Percentiles rank a stretch among this genome's conserved stretches.
These are phyloP conservation scores for Trametes polyzona DNA, from an alignment of 1,284 basidiomycete species.

Conservation along the genomic window DNA sequence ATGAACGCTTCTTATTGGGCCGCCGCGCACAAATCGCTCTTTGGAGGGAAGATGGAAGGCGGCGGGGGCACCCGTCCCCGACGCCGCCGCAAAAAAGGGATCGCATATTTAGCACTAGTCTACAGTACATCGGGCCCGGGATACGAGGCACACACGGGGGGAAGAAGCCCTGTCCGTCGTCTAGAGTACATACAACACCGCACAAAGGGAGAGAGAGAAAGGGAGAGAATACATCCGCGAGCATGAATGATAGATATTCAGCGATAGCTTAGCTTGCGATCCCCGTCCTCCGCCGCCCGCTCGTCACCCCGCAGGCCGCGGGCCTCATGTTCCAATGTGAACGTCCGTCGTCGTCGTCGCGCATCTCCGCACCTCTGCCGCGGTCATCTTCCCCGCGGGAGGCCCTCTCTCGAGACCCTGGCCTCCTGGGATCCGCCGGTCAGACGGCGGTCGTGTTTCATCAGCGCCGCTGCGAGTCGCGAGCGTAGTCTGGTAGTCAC, in stretches of 20 bases:
- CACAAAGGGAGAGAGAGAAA: background rate
- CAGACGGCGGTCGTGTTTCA: no score
- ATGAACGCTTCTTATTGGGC: no score
- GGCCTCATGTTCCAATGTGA: no score
- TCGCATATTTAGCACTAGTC: slow-evolving; percentile 3
- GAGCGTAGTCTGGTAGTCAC: slow-evolving; percentile 32
- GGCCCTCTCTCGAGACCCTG: background rate
- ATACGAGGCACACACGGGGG: background rate
- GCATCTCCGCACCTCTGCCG: no score
- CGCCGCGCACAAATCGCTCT: no score
- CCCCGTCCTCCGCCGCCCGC: background rate
- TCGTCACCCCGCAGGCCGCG: background rate
- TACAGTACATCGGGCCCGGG: background rate
- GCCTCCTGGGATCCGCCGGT: no score
- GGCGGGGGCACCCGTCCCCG: background rate
- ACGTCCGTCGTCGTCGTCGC: background rate
- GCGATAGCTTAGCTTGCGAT: slow-evolving; percentile 7
- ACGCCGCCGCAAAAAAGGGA: background rate
- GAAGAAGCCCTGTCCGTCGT: slow-evolving; percentile 2
- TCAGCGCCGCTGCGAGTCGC: background rate
- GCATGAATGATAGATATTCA: slow-evolving; percentile 13
- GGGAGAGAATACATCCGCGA: slow-evolving; percentile 1
- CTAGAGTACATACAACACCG: slow-evolving; percentile 5
- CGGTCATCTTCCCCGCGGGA: no score
- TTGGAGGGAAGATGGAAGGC: no score